These are phyloP conservation scores for Parsonsia alboflavescens DNA, from an alignment of 257 asterid genomes.

Conservation along the genomic window DNA sequence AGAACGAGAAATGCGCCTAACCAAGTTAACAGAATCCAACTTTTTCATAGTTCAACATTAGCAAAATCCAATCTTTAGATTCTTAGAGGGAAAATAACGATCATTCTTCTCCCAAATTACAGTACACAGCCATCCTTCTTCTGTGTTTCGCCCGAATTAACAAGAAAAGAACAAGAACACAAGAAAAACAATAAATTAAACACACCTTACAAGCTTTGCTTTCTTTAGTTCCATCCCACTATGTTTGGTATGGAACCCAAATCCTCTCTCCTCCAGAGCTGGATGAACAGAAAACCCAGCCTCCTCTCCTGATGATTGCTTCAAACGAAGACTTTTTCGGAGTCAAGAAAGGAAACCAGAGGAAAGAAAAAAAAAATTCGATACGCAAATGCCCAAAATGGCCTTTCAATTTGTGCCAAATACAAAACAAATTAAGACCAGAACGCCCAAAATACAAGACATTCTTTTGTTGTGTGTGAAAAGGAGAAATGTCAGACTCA, in stretches of 20 bases:
- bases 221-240: constrained; percentile 52
- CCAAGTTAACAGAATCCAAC: background rate
- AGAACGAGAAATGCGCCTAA: background rate
- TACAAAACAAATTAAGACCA: background rate
- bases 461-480: background rate
- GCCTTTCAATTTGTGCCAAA: background rate
- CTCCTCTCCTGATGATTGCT: background rate
- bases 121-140: constrained; percentile 1
- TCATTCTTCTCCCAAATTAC: background rate
- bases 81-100: background rate
- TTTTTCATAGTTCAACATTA: constrained; percentile 12
- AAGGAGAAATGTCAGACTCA: constrained; percentile 1
- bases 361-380: background rate
- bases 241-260: constrained; percentile 14
- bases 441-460: background rate
- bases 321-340: background rate
- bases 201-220: constrained; percentile 80
- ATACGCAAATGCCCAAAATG: background rate
- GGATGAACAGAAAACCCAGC: background rate
- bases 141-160: constrained; percentile 1
- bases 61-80: constrained; percentile 21
- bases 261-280: background rate
- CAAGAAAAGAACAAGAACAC: constrained; percentile 3
- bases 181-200: background rate
- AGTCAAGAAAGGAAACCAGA: background rate